Percentiles rank a stretch among this genome's conserved stretches.
Evolutionary conservation across 495 filamentous ascomycete genomes (phyloP).

Genomic region (Xylaria acuta): DNA sequence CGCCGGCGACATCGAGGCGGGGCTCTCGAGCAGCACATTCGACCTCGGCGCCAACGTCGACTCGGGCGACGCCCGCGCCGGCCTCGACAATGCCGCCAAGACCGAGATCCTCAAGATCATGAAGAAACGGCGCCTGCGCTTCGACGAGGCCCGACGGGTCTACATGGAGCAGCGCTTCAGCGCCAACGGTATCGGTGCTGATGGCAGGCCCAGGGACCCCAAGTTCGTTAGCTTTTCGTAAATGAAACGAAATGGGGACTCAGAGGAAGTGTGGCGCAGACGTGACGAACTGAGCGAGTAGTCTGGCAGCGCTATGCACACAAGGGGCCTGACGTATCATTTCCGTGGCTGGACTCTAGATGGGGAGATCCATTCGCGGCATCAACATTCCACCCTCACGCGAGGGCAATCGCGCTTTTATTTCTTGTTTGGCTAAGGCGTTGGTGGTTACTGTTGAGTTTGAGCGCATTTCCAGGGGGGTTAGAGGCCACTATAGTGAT

Average conservation of each 20-base stretch:
- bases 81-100: constrained; percentile 81
- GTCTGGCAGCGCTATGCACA: background rate
- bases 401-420: constrained; percentile 25
- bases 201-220: constrained; percentile 88
- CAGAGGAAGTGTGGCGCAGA: background rate
- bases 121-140: constrained; percentile 74
- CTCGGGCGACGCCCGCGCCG: constrained; percentile 74
- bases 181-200: constrained; percentile 84
- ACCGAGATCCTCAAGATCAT: constrained; percentile 84
- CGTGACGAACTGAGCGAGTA: background rate
- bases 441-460: constrained; percentile 3
- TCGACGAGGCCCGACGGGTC: constrained; percentile 88
- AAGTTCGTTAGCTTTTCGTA: constrained; percentile 94
- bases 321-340: background rate
- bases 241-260: constrained; percentile 15
- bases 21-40: constrained; percentile 80
- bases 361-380: background rate
- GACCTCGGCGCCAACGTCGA: constrained; percentile 80
- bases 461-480: constrained; percentile 1
- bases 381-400: constrained; percentile 4
- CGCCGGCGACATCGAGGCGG: constrained; percentile 80
- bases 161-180: constrained; percentile 84
- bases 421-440: constrained; percentile 24
- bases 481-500: background rate
- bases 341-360: background rate